Evolutionary conservation across 805 yeast species (phyloP).

Genomic region (Candida sithepensis): DNA sequence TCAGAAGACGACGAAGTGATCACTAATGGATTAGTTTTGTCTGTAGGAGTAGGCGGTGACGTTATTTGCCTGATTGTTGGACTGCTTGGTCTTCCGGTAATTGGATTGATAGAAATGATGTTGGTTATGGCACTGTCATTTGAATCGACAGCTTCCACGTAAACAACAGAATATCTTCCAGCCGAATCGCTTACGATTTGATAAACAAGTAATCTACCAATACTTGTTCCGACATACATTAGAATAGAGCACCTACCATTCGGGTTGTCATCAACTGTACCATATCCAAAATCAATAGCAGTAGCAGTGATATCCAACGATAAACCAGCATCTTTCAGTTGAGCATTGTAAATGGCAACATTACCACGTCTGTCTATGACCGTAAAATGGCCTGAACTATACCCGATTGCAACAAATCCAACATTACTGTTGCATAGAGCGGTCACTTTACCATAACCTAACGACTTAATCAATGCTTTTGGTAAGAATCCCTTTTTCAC

Average conservation of each 20-base stretch:
- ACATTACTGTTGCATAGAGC: slow-evolving; percentile 65
- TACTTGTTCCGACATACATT: slow-evolving; percentile 70
- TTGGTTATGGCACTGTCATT: slow-evolving; percentile 50
- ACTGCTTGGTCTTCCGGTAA: slow-evolving; percentile 58
- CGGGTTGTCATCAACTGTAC: slow-evolving; percentile 50
- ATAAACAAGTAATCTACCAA: slow-evolving; percentile 66
- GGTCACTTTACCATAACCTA: slow-evolving; percentile 46
- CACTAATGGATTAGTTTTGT: slow-evolving; percentile 60
- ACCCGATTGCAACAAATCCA: slow-evolving; percentile 83
- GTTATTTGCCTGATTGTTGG: slow-evolving; percentile 58
- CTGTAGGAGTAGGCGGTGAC: slow-evolving; percentile 39
- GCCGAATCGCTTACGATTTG: slow-evolving; percentile 58
- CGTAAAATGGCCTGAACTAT: slow-evolving; percentile 66
- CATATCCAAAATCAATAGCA: slow-evolving; percentile 66
- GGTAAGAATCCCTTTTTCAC: slow-evolving; percentile 64
- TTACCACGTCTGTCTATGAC: slow-evolving; percentile 77
- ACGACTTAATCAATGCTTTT: slow-evolving; percentile 39
- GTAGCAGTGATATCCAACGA: slow-evolving; percentile 42
- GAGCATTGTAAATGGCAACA: slow-evolving; percentile 42
- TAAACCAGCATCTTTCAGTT: slow-evolving; percentile 26
- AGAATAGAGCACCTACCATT: slow-evolving; percentile 72
- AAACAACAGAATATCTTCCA: slow-evolving; percentile 59
- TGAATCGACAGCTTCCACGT: slow-evolving; percentile 44
- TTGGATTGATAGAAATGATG: slow-evolving; percentile 56
- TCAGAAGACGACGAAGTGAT: slow-evolving; percentile 55